Conservation (phyloP, 31 red algal genomes). For the Asparagopsis taxiformis region DNA sequence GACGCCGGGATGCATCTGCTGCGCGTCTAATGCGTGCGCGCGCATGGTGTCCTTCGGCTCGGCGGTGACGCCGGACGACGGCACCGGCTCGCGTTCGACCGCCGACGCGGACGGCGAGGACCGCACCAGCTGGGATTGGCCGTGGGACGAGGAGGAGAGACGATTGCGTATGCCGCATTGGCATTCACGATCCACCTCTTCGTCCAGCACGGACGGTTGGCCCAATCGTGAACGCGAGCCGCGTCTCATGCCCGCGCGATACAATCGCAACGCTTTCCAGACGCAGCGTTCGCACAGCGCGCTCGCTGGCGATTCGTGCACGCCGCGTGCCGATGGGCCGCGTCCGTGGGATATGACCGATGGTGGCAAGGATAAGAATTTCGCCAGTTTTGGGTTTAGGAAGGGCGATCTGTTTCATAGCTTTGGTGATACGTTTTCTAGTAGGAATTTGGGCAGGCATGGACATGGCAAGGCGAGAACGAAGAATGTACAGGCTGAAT, state of each 20-base stretch:
- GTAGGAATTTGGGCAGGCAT: background rate
- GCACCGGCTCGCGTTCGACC: no score
- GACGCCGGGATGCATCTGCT: no score
- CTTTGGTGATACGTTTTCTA: background rate
- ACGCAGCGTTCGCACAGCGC: background rate
- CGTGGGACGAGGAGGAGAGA: conserved; percentile 6
- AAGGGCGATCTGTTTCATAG: background rate
- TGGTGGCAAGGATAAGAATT: conserved; percentile 1
- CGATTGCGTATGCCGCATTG: background rate
- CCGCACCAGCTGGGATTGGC: background rate
- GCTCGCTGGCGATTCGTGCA: background rate
- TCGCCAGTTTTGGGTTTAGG: conserved; percentile 3
- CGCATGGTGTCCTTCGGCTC: no score
- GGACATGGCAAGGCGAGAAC: background rate
- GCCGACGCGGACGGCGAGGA: background rate
- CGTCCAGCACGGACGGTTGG: background rate
- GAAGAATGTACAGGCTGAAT: no score
- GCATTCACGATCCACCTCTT: no score
- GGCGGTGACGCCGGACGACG: no score
- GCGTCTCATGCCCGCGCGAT: background rate
- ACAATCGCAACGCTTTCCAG: background rate
- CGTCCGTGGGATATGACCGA: conserved; percentile 8
- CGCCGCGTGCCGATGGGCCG: background rate
- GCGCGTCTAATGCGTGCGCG: no score
- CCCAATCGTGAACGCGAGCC: background rate